Evolutionary conservation across 352 stramenopile genomes (phyloP).

Genomic region (Pythium dissotocum): DNA sequence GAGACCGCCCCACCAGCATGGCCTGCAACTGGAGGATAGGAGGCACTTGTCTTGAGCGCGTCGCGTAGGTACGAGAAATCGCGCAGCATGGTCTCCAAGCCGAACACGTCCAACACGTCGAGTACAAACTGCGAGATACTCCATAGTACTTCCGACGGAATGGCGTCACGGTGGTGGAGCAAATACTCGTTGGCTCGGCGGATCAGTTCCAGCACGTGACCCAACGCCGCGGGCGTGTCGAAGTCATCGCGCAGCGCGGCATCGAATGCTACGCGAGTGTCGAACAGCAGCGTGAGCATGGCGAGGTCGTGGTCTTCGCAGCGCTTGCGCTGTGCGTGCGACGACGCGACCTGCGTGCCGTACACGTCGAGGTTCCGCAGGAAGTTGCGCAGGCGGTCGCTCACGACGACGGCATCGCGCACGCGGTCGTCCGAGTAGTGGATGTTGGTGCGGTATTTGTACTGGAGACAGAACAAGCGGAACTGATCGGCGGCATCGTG

Average conservation of each 20-base stretch:
- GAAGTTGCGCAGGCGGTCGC: conserved; percentile 64
- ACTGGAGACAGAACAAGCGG: conserved; percentile 88
- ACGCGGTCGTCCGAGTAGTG: conserved; percentile 80
- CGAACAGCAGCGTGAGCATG: conserved; percentile 55
- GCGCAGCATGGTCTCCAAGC: conserved; percentile 46
- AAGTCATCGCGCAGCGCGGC: conserved; percentile 84
- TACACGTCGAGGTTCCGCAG: conserved; percentile 59
- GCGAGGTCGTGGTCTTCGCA: conserved; percentile 55
- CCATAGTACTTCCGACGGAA: conserved; percentile 58
- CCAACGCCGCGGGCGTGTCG: conserved; percentile 81
- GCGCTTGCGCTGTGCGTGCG: conserved; percentile 38
- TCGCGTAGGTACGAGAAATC: conserved; percentile 54
- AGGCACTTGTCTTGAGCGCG: conserved; percentile 22
- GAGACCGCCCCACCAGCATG: neutral
- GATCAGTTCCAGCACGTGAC: conserved; percentile 70
- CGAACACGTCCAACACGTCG: conserved; percentile 69
- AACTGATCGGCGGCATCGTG: conserved; percentile 70
- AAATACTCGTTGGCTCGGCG: conserved; percentile 62
- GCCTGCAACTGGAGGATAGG: conserved; percentile 7
- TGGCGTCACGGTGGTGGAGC: conserved; percentile 35
- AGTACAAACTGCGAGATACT: conserved; percentile 65
- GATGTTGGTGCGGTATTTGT: conserved; percentile 84
- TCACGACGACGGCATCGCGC: conserved; percentile 56
- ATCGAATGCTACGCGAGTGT: conserved; percentile 54
- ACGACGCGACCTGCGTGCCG: conserved; percentile 20